These are phyloP conservation scores for Gnaphalium uliginosum DNA, from an alignment of 129 eudicot genomes.

Conservation along the genomic window DNA sequence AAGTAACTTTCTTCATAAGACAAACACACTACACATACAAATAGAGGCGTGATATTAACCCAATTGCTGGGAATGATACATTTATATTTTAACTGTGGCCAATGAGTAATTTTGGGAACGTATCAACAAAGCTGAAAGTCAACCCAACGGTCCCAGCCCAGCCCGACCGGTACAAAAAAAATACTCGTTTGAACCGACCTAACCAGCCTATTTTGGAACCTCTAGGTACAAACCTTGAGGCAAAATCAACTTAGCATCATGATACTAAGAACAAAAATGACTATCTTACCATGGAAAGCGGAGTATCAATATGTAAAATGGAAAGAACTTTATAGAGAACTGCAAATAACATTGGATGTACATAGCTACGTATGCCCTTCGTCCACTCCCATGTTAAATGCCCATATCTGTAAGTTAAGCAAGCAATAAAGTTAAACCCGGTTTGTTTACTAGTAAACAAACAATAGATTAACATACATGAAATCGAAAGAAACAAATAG, in stretches of 20 bases:
- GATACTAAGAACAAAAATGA: neutral
- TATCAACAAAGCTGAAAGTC: too few species aligned
- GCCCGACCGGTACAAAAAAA: neutral
- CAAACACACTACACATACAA: constrained; percentile 5
- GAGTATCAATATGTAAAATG: constrained; percentile 63
- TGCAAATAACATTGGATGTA: constrained; percentile 92
- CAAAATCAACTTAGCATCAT: constrained; percentile 2
- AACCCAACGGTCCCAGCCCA: too few species aligned
- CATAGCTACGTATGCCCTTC: constrained; percentile 81
- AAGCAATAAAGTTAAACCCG: constrained; percentile 23
- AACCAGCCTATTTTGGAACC: neutral
- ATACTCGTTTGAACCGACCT: neutral
- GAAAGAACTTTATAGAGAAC: constrained; percentile 75
- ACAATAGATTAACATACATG: neutral
- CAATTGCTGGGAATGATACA: too few species aligned
- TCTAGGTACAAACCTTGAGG: constrained; percentile 1
- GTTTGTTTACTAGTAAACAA: neutral
- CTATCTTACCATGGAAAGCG: constrained; percentile 72
- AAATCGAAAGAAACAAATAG: neutral
- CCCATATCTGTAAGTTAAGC: constrained; percentile 63
- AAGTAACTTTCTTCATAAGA: constrained; percentile 10
- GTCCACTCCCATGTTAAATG: constrained; percentile 98
- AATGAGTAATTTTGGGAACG: too few species aligned
- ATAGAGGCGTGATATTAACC: neutral
- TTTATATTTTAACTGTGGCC: too few species aligned